Evolutionary conservation across 164 flowering plant genomes (phyloP).

Genomic region (Magnolia sinica): DNA sequence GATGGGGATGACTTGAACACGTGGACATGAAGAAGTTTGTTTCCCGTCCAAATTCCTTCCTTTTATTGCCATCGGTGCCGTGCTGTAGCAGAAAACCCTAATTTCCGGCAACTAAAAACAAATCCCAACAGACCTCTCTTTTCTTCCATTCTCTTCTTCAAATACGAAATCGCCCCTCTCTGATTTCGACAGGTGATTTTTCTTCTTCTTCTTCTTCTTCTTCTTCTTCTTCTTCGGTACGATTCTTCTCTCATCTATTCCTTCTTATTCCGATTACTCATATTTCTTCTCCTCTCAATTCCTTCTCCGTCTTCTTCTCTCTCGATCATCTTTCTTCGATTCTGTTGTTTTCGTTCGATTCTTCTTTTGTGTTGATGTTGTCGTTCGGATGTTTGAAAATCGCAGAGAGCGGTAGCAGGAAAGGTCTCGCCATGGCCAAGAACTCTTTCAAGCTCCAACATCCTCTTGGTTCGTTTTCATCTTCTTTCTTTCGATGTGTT

Average conservation of each 20-base stretch:
- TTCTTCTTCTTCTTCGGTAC: background rate
- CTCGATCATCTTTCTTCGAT: slow-evolving; percentile 11
- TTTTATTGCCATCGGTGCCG: background rate
- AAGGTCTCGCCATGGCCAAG: slow-evolving; percentile 42
- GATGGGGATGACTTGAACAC: background rate
- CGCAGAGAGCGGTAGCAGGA: slow-evolving; percentile 20
- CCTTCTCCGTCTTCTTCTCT: background rate
- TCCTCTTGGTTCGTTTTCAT: slow-evolving; percentile 50
- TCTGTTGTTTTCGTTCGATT: background rate
- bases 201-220: background rate
- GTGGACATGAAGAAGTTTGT: background rate
- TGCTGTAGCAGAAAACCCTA: background rate
- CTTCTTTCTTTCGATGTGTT: background rate
- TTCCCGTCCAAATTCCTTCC: background rate
- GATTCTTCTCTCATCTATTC: slow-evolving; percentile 3
- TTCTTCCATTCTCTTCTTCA: background rate
- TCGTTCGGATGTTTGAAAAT: slow-evolving; percentile 22
- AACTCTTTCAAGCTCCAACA: slow-evolving; percentile 66
- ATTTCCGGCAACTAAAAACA: background rate
- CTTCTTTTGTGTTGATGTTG: background rate
- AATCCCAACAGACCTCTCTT: background rate
- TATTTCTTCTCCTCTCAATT: background rate
- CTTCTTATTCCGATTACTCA: background rate
- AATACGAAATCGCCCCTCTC: background rate
- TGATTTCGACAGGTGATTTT: background rate